phyloP scores from a whole-genome alignment of 768 basidiomycete genomes.

The Auricularia cornea region DNA sequence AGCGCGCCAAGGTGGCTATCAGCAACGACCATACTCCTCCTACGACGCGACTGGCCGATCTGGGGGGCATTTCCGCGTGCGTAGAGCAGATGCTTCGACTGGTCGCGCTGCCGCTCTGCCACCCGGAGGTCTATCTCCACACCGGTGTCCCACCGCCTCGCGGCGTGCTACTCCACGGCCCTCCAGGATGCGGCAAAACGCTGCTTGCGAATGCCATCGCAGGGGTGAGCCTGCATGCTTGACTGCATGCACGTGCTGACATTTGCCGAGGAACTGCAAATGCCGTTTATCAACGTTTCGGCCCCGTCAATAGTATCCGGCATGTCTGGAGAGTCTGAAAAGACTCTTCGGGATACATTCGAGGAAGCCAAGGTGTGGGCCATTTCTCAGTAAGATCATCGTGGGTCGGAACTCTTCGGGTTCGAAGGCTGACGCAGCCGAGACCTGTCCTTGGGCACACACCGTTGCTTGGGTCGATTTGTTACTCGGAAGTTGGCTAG shows the following conservation, averaged over 20 bases:
- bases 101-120: slow-evolving; percentile 90
- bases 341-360: slow-evolving; percentile 90
- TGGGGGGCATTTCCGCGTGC: slow-evolving; percentile 80
- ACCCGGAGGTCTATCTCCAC: slow-evolving; percentile 91
- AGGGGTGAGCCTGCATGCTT: slow-evolving; percentile 49
- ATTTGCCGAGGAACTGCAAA: slow-evolving; percentile 63
- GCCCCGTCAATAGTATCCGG: slow-evolving; percentile 95
- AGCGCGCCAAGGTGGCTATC: slow-evolving; percentile 35
- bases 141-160: slow-evolving; percentile 89
- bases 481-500: too few species aligned
- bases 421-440: too few species aligned
- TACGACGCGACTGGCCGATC: slow-evolving; percentile 63
- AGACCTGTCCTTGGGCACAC: too few species aligned
- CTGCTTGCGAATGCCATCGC: slow-evolving; percentile 90
- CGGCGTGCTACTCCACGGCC: slow-evolving; percentile 89
- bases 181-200: slow-evolving; percentile 97
- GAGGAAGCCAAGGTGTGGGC: slow-evolving; percentile 83
- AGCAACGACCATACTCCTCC: slow-evolving; percentile 69
- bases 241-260: neutral
- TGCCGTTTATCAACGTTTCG: slow-evolving; percentile 91
- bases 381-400: too few species aligned
- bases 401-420: too few species aligned
- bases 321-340: slow-evolving; percentile 98
- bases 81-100: slow-evolving; percentile 92
- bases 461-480: too few species aligned